A percentile compares a stretch with the other conserved stretches of the same genome.
These are phyloP conservation scores for Aquilaria malaccensis DNA, from an alignment of 345 rosid genomes.

Conservation along the genomic window DNA sequence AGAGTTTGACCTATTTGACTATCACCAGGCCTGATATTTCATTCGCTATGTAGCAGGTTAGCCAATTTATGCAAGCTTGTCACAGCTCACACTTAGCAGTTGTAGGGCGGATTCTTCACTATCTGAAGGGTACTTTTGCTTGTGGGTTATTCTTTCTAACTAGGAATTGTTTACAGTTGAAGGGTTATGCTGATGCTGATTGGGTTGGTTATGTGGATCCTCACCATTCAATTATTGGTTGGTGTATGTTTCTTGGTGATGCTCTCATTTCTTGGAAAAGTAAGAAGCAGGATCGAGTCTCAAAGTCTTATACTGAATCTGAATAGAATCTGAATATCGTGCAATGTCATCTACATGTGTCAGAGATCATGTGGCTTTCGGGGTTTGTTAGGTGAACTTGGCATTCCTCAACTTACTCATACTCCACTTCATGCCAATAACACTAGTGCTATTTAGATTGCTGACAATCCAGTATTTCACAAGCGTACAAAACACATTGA, in stretches of 20 bases:
- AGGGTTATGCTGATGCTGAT: no score
- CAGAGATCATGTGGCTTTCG: background rate
- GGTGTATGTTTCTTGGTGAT: background rate
- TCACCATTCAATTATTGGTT: background rate
- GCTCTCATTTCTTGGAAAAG: background rate
- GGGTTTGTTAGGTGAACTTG: background rate
- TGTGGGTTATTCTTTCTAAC: background rate
- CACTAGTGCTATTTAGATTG: no score
- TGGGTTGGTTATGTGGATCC: no score
- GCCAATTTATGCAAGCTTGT: background rate
- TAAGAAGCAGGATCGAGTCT: background rate
- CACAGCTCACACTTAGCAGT: background rate
- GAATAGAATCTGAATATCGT: background rate
- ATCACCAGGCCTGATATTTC: background rate
- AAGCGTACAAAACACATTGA: no score
- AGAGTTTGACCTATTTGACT: background rate
- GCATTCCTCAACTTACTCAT: background rate
- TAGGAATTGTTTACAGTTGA: no score
- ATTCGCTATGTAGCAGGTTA: background rate
- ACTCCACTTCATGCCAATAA: no score
- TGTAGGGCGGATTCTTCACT: background rate
- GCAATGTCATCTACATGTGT: background rate
- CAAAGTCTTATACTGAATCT: background rate
- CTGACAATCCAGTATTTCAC: no score
- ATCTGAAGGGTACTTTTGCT: no score